Conservation (phyloP, 495 filamentous ascomycete genomes). For the Lophiotrema nucula region DNA sequence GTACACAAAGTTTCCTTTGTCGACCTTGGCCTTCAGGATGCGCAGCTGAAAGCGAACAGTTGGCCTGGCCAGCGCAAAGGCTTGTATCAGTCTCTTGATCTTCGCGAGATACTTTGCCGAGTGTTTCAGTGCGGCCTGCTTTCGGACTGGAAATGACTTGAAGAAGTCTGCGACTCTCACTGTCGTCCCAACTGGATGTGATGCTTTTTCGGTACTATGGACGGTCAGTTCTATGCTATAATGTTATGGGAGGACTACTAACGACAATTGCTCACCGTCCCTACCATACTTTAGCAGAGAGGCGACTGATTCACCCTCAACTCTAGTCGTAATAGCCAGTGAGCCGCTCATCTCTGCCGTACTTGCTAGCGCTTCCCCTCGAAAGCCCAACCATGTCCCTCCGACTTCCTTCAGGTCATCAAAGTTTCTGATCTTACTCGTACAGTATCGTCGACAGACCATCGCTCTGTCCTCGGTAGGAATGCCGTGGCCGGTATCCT, state of each 20-base stretch:
- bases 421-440: constrained; percentile 78
- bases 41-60: constrained; percentile 63
- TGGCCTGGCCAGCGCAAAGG: constrained; percentile 73
- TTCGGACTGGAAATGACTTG: constrained; percentile 69
- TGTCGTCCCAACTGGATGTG: constrained; percentile 77
- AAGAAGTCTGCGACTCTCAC: constrained; percentile 69
- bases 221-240: neutral
- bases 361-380: constrained; percentile 84
- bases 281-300: constrained; percentile 51
- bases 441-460: constrained; percentile 69
- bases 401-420: constrained; percentile 68
- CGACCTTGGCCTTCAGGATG: constrained; percentile 61
- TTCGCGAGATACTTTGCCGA: constrained; percentile 59
- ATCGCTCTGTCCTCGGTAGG: constrained; percentile 61
- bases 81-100: constrained; percentile 67
- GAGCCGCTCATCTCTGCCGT: constrained; percentile 64
- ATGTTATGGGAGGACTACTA: constrained; percentile 18
- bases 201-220: constrained; percentile 46
- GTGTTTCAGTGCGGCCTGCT: constrained; percentile 62
- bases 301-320: constrained; percentile 68
- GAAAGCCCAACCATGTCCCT: constrained; percentile 75
- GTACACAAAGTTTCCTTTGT: constrained; percentile 70
- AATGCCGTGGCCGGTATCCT: constrained; percentile 88
- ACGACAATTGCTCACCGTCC: constrained; percentile 53
- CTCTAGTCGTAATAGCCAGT: constrained; percentile 68